A percentile compares a stretch with the other conserved stretches of the same genome.
Conservation (phyloP, 73 alveolate species). For the Loxodes magnus region DNA sequence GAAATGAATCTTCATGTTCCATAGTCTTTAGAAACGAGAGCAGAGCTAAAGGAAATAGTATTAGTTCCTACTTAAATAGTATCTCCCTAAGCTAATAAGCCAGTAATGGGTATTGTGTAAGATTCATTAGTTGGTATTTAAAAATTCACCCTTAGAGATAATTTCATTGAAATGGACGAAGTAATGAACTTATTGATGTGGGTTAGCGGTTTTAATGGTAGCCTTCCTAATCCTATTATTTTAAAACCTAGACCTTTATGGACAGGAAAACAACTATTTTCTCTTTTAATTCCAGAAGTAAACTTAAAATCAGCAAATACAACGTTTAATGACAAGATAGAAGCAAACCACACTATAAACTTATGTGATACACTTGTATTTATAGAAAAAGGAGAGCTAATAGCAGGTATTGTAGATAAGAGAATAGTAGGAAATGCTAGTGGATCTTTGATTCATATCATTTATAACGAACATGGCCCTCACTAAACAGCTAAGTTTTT, state of each 20-base stretch:
- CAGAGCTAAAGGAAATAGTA: slow-evolving; percentile 91
- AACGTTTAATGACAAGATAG: no score
- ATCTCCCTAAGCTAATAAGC: slow-evolving; percentile 95
- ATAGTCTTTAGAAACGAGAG: slow-evolving; percentile 87
- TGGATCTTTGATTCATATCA: slow-evolving; percentile 79
- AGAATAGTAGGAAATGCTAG: slow-evolving; percentile 82
- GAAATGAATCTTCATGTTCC: slow-evolving; percentile 99
- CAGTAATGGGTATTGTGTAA: slow-evolving; percentile 99
- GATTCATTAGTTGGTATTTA: slow-evolving; percentile 92
- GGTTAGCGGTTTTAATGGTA: slow-evolving; percentile 90
- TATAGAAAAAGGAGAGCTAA: slow-evolving; percentile 84
- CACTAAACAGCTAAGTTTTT: slow-evolving; percentile 64
- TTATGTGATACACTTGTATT: slow-evolving; percentile 59
- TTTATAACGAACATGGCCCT: slow-evolving; percentile 85
- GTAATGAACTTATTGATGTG: slow-evolving; percentile 95
- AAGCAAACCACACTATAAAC: no score
- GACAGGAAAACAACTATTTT: slow-evolving; percentile 95
- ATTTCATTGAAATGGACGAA: slow-evolving; percentile 72
- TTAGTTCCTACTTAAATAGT: slow-evolving; percentile 95
- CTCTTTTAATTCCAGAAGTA: slow-evolving; percentile 88
- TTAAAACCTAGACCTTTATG: slow-evolving; percentile 96
- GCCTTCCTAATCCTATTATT: slow-evolving; percentile 96
- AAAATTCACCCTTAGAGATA: slow-evolving; percentile 90
- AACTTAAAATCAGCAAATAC: no score
- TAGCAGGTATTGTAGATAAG: slow-evolving; percentile 89